Percentiles rank a stretch among this genome's conserved stretches.
phyloP scores from a whole-genome alignment of 2,329 filamentous ascomycete species.

The Xylariaceae sp. region DNA sequence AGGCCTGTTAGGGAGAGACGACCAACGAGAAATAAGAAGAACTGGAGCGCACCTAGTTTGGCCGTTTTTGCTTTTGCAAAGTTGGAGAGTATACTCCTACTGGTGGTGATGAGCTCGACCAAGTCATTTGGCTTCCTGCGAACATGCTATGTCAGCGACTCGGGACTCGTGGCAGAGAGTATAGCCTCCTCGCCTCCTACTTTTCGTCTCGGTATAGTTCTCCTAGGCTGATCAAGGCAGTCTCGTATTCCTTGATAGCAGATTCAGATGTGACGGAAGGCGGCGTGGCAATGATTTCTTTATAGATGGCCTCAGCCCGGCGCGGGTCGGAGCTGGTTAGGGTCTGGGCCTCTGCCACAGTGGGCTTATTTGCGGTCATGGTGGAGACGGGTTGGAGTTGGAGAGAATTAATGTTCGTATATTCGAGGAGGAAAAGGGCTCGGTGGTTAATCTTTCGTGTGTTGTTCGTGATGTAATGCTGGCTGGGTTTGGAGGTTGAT shows the following conservation, averaged over 20 bases:
- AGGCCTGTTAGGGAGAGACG: slow-evolving; percentile 9
- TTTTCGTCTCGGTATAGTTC: slow-evolving; percentile 89
- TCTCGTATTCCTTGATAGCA: slow-evolving; percentile 86
- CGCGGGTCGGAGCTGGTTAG: slow-evolving; percentile 71
- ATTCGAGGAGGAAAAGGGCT: not conserved
- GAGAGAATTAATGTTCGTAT: not conserved
- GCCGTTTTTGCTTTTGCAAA: slow-evolving; percentile 99
- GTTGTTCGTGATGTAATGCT: not conserved
- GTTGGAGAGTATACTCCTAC: slow-evolving; percentile 83
- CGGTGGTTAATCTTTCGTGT: not conserved
- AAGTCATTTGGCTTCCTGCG: slow-evolving; percentile 73
- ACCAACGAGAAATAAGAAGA: not conserved
- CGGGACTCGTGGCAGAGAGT: not conserved
- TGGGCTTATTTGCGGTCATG: slow-evolving; percentile 31
- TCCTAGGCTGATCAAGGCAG: slow-evolving; percentile 78
- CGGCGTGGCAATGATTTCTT: slow-evolving; percentile 79
- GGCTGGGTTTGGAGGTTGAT: slow-evolving; percentile 3
- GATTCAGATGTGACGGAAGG: slow-evolving; percentile 78
- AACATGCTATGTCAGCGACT: slow-evolving; percentile 24
- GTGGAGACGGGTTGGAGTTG: slow-evolving; percentile 1
- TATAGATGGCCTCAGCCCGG: slow-evolving; percentile 83
- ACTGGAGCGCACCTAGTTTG: slow-evolving; percentile 74
- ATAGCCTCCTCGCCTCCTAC: slow-evolving; percentile 41
- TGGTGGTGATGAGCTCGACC: slow-evolving; percentile 83
- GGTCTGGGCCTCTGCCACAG: slow-evolving; percentile 82